Evolutionary conservation across 2,329 filamentous ascomycete species (phyloP).

Genomic region (Fusarium sacchari): DNA sequence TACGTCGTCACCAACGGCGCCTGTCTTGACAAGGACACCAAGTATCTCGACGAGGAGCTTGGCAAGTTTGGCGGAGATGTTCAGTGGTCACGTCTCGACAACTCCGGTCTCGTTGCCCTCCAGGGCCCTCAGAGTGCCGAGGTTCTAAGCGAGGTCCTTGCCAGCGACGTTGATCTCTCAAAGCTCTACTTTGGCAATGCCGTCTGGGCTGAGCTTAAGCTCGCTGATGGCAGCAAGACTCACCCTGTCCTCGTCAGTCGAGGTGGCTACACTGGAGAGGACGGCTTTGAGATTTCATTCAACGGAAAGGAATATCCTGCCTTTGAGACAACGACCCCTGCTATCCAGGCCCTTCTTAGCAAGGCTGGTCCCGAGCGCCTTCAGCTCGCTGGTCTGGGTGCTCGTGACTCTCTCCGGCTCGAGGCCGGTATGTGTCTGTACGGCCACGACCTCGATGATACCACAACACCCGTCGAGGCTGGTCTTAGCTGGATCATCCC

Average conservation of each 20-base stretch:
- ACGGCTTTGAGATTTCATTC: conserved; percentile 96
- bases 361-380: conserved; percentile 70
- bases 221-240: conserved; percentile 60
- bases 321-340: conserved; percentile 58
- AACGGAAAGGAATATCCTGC: conserved; percentile 54
- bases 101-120: conserved; percentile 84
- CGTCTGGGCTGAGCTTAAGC: conserved; percentile 71
- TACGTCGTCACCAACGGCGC: conserved; percentile 97
- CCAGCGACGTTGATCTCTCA: conserved; percentile 65
- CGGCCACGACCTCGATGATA: conserved; percentile 93
- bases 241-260: conserved; percentile 74
- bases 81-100: conserved; percentile 76
- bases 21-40: conserved; percentile 87
- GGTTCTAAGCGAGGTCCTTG: conserved; percentile 73
- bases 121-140: conserved; percentile 83
- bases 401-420: conserved; percentile 89
- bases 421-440: conserved; percentile 99
- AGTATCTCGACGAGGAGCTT: conserved; percentile 78
- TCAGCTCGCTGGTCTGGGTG: conserved; percentile 86
- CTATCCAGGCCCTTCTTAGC: conserved; percentile 74
- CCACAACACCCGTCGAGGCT: conserved; percentile 68
- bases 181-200: conserved; percentile 85
- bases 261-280: conserved; percentile 96
- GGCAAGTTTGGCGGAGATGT: conserved; percentile 62
- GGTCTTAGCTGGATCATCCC: conserved; percentile 81